These are phyloP conservation scores for Ceriops decandra DNA, from an alignment of 345 rosid species.

Conservation along the genomic window DNA sequence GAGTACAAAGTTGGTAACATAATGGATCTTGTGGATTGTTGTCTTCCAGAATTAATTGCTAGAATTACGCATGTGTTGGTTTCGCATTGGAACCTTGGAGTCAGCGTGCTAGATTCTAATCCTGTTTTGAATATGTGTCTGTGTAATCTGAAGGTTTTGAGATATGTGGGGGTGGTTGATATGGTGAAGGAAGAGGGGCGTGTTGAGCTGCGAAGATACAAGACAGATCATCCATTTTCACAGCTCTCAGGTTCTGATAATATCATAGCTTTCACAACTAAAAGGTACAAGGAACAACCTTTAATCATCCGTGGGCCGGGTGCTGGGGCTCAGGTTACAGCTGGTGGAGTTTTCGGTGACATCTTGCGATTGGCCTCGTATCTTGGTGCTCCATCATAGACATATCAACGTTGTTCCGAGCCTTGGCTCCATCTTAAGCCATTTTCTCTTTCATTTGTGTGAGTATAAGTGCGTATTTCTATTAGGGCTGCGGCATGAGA, in stretches of 20 bases:
- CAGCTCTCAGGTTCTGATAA: constrained; percentile 90
- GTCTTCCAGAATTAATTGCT: no score
- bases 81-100: not conserved
- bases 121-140: not conserved
- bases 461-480: no score
- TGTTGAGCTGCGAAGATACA: constrained; percentile 75
- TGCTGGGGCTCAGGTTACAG: constrained; percentile 98
- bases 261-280: constrained; percentile 93
- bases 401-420: not conserved
- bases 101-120: not conserved
- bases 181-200: constrained; percentile 52
- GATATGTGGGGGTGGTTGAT: constrained; percentile 95
- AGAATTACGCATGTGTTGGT: not conserved
- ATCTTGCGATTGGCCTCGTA: constrained; percentile 82
- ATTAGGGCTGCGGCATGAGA: no score
- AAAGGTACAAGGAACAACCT: constrained; percentile 85
- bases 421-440: no score
- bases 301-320: constrained; percentile 96
- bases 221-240: constrained; percentile 79
- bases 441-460: no score
- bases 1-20: not conserved
- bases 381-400: constrained; percentile 90
- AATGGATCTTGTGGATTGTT: no score
- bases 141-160: constrained; percentile 52
- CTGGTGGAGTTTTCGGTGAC: constrained; percentile 95